Evolutionary conservation across 495 filamentous ascomycete species (phyloP).

Genomic region (Penicillium psychrofluorescens): DNA sequence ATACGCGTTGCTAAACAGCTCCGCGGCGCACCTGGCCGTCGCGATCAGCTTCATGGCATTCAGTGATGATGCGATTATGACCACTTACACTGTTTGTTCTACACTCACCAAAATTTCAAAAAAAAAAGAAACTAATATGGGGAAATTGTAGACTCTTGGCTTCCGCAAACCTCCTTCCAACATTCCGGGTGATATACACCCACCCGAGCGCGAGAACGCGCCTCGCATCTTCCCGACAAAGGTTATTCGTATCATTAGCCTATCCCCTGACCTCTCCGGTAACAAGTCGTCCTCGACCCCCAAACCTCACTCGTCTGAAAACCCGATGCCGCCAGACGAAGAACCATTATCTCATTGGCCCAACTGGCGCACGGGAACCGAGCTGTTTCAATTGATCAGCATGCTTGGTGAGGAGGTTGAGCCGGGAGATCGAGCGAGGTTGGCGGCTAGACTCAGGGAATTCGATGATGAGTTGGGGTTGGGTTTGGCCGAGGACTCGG

Average conservation of each 20-base stretch:
- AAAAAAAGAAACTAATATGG: conserved; percentile 4
- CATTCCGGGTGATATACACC: conserved; percentile 7
- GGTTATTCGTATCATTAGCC: conserved; percentile 27
- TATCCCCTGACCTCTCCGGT: conserved; percentile 18
- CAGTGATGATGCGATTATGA: conserved; percentile 33
- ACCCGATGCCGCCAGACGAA: background rate
- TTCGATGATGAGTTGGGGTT: conserved; percentile 11
- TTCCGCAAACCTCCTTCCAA: conserved; percentile 19
- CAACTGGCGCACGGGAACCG: conserved; percentile 11
- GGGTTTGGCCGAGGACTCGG: conserved; percentile 7
- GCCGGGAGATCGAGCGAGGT: conserved; percentile 7
- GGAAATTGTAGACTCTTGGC: conserved; percentile 23
- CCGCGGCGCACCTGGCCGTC: conserved; percentile 26
- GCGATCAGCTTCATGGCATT: conserved; percentile 35
- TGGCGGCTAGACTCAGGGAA: background rate
- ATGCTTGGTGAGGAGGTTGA: conserved; percentile 18
- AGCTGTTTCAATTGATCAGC: conserved; percentile 21
- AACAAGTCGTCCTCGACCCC: conserved; percentile 1
- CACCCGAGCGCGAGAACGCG: conserved; percentile 10
- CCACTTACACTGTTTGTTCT: conserved; percentile 28
- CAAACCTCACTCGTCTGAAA: background rate
- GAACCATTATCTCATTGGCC: conserved; percentile 3
- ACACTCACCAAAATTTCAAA: no score
- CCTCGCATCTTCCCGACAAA: conserved; percentile 32
- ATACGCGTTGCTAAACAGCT: conserved; percentile 28